Evolutionary conservation across 192 early-diverging fungal species (phyloP).

Genomic region (Linnemannia elongata): DNA sequence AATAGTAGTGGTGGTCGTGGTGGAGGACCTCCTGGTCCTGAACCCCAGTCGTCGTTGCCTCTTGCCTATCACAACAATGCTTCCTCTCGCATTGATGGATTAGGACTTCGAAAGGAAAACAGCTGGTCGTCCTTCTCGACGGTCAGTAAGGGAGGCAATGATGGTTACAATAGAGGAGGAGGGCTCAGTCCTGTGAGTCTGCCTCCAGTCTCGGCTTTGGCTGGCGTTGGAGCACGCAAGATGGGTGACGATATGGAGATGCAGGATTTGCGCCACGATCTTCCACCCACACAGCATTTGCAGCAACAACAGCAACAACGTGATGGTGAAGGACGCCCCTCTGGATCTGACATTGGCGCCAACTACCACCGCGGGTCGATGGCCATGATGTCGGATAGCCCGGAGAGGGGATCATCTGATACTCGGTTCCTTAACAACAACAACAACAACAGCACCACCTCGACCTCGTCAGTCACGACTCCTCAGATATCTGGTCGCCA

Average conservation of each 20-base stretch:
- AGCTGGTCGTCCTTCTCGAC: slow-evolving; percentile 31
- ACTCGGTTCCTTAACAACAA: background rate
- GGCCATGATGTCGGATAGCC: slow-evolving; percentile 19
- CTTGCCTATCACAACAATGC: background rate
- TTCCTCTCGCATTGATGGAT: background rate
- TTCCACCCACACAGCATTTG: background rate
- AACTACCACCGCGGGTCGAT: background rate
- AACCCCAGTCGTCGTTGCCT: background rate
- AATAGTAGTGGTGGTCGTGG: slow-evolving; percentile 6
- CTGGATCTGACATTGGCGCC: background rate
- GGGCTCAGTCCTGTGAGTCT: slow-evolving; percentile 1
- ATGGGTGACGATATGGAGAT: slow-evolving; percentile 26
- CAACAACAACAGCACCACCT: background rate
- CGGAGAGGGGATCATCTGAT: slow-evolving; percentile 7
- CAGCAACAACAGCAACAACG: slow-evolving; percentile 27
- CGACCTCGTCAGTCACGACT: background rate
- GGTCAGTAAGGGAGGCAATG: background rate
- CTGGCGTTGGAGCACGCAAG: background rate
- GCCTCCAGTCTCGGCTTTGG: slow-evolving; percentile 1
- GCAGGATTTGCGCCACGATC: slow-evolving; percentile 25
- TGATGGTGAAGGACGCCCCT: background rate
- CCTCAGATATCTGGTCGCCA: slow-evolving; percentile 10
- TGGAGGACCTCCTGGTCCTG: background rate
- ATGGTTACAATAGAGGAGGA: background rate
- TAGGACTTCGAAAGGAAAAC: slow-evolving; percentile 23